These are phyloP conservation scores for Cystobasidium pallidum DNA, from an alignment of 1,284 basidiomycete species.

Conservation along the genomic window DNA sequence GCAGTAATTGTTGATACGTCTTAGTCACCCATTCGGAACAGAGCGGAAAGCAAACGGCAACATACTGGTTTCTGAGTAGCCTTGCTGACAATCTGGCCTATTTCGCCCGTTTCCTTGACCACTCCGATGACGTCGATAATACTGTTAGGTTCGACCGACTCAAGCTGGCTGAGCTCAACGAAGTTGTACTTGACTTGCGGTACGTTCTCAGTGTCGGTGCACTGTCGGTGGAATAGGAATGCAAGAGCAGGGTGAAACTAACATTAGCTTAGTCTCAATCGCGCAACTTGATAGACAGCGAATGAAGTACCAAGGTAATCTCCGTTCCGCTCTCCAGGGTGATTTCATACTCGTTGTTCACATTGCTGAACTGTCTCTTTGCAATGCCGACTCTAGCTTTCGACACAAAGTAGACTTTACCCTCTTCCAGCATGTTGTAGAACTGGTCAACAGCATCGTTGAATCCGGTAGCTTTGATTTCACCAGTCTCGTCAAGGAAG, in stretches of 20 bases:
- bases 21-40: no score
- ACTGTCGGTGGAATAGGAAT: slow-evolving; percentile 56
- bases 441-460: slow-evolving; percentile 83
- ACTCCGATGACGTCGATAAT: slow-evolving; percentile 78
- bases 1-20: no score
- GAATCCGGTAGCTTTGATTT: slow-evolving; percentile 90
- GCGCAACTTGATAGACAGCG: neutral
- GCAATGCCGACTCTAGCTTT: slow-evolving; percentile 90
- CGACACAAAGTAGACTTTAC: slow-evolving; percentile 89
- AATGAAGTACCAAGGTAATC: slow-evolving; percentile 63
- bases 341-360: slow-evolving; percentile 94
- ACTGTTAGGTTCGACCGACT: slow-evolving; percentile 71
- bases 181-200: slow-evolving; percentile 85
- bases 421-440: slow-evolving; percentile 82
- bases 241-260: neutral
- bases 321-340: slow-evolving; percentile 81
- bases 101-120: slow-evolving; percentile 74
- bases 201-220: slow-evolving; percentile 71
- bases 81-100: slow-evolving; percentile 73
- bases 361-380: slow-evolving; percentile 93
- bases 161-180: slow-evolving; percentile 68
- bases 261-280: no score
- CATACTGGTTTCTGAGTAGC: slow-evolving; percentile 69
- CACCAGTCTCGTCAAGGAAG: slow-evolving; percentile 92
- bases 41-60: no score